Evolutionary conservation across 495 filamentous ascomycete species (phyloP).

Genomic region (Antarctomyces pellizariae): DNA sequence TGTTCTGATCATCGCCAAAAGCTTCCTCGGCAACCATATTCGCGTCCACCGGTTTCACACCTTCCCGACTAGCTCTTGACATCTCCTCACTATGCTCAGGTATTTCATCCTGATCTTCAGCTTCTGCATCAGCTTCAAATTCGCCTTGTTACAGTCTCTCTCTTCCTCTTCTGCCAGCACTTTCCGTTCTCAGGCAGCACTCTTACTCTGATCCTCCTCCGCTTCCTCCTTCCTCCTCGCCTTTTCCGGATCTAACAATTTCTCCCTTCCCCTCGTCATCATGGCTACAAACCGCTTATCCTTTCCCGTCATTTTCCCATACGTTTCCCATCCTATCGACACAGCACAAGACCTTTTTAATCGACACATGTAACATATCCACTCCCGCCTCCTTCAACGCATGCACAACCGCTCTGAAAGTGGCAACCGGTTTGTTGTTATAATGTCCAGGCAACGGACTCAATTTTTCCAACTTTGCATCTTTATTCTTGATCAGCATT

Average conservation of each 20-base stretch:
- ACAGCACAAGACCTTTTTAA: conserved; percentile 65
- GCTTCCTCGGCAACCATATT: no score
- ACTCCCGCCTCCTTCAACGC: conserved; percentile 47
- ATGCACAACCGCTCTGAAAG: conserved; percentile 64
- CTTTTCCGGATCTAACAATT: conserved; percentile 6
- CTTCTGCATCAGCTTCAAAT: conserved; percentile 7
- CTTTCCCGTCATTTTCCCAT: conserved; percentile 23
- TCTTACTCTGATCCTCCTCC: conserved; percentile 10
- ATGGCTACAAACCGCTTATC: conserved; percentile 9
- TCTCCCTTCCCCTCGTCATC: conserved; percentile 8
- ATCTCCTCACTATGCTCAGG: no score
- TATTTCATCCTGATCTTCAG: conserved; percentile 5
- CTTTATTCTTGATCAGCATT: conserved; percentile 59
- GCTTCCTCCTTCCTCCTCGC: conserved; percentile 11
- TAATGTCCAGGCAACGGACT: conserved; percentile 60
- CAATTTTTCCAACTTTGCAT: conserved; percentile 39
- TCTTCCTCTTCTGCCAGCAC: conserved; percentile 10
- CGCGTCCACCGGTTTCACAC: no score
- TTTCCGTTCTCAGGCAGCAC: conserved; percentile 9
- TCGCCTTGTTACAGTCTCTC: conserved; percentile 8
- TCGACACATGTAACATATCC: conserved; percentile 54
- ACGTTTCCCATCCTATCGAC: conserved; percentile 61
- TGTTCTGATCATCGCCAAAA: no score
- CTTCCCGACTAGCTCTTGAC: no score
- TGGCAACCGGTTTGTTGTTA: conserved; percentile 43